phyloP scores from a whole-genome alignment of 2,329 filamentous ascomycete genomes.

The Aspergillus oerlinghausenensis region DNA sequence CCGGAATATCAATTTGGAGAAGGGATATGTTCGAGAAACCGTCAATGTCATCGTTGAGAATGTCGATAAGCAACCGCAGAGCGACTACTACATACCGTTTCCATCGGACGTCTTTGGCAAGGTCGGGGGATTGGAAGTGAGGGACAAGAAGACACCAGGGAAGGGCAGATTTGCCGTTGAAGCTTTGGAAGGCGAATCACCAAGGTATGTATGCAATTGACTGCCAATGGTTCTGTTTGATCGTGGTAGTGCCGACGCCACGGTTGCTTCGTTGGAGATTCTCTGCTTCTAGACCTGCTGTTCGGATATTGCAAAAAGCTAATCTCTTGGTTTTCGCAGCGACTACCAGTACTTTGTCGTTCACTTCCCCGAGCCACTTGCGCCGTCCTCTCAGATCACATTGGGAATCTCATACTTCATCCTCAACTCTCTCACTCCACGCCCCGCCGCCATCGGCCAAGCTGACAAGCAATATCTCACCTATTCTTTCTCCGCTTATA shows the following conservation, averaged over 20 bases:
- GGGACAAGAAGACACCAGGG: constrained; percentile 77
- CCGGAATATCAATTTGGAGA: constrained; percentile 85
- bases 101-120: constrained; percentile 68
- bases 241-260: constrained; percentile 8
- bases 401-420: constrained; percentile 81
- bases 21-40: constrained; percentile 82
- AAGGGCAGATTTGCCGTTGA: constrained; percentile 66
- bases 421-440: constrained; percentile 71
- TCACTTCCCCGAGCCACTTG: constrained; percentile 69
- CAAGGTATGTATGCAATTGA: constrained; percentile 49
- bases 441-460: constrained; percentile 79
- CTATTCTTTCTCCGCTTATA: constrained; percentile 82
- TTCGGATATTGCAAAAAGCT: constrained; percentile 4
- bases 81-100: constrained; percentile 89
- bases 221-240: constrained; percentile 31
- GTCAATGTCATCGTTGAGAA: constrained; percentile 96
- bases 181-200: constrained; percentile 57
- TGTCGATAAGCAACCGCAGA: constrained; percentile 69
- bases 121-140: constrained; percentile 83
- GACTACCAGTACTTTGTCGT: constrained; percentile 79
- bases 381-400: constrained; percentile 73
- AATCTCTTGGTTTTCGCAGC: constrained; percentile 43
- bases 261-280: constrained; percentile 8
- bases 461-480: constrained; percentile 79
- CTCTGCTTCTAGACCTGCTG: not conserved